Conservation (phyloP, 352 stramenopile genomes). For the Phytophthora brassicae region DNA sequence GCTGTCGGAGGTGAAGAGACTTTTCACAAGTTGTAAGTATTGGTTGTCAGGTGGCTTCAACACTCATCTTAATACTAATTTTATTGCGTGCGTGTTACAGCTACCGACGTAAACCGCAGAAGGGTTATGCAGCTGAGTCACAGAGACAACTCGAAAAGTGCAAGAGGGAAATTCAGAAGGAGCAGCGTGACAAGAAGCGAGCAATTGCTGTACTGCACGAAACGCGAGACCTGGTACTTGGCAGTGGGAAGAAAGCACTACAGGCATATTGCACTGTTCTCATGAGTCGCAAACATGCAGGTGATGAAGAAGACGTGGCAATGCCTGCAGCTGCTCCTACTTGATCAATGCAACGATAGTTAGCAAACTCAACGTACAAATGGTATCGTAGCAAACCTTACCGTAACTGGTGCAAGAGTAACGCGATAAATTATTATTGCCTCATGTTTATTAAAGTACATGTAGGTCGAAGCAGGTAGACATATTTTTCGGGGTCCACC, state of each 20-base stretch:
- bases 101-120: conserved; percentile 49
- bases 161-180: conserved; percentile 54
- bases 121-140: conserved; percentile 45
- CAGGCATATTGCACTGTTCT: conserved; percentile 73
- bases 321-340: neutral
- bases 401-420: too few species aligned
- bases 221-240: conserved; percentile 69
- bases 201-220: conserved; percentile 63
- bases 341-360: neutral
- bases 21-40: conserved; percentile 70
- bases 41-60: neutral
- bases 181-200: conserved; percentile 55
- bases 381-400: too few species aligned
- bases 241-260: conserved; percentile 69
- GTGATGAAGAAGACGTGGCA: conserved; percentile 34
- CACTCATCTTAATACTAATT: neutral
- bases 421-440: too few species aligned
- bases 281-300: conserved; percentile 50
- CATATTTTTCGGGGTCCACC: too few species aligned
- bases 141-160: conserved; percentile 60
- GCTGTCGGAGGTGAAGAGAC: conserved; percentile 80
- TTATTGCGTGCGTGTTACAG: conserved; percentile 22
- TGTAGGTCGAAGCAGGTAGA: too few species aligned
- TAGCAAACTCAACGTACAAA: neutral
- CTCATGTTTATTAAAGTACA: too few species aligned